Base-by-base conservation (phyloP, 305 asterid species). In the Fraxinus latifolia region DNA sequence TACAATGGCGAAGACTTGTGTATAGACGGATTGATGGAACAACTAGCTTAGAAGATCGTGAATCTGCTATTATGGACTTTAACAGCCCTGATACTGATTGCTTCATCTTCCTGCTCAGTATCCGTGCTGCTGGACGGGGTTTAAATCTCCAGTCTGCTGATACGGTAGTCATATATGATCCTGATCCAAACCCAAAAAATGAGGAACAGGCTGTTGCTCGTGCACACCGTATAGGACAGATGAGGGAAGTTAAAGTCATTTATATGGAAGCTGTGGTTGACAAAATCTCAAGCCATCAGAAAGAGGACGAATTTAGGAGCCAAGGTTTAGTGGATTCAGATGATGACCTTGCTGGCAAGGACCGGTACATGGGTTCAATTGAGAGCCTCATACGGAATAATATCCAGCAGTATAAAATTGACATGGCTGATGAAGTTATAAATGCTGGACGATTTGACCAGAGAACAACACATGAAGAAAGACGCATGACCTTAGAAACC, bases 161-260 rank as follows among this genome's bases (percentile, higher is more conserved):
- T 83, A 97, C 99, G 4, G 99, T 97, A 81, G 89, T 97, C 87
- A 97, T 97, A 86, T 97, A 97, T 83, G 99, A 97, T 88, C 99
- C 99, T 71, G 99, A 97, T 83, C 99, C 99, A 50, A 97, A 97
- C 90, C 99, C 99, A 12, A 97, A 97, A 88, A 97, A 97, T 84
- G 99, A 97, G 88, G 99, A 97, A 83, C 99, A 97, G 88, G 99
- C 99, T 72, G 98, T 97, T 87, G 99, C 98, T 74, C 89, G 99
- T 39, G 98, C 98, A 71, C 99, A 97, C 89, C 97, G 99, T 34
- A 97, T 97, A 75, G 99, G 99, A 67, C 99, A 97, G 91, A 92
- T 89, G 2, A 91, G 99, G 89, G 99, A 97, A 92, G 99, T 97
- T 37, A 95, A 95, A 87, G 99, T 97, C 79, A 91, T 97, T 72